phyloP scores from a whole-genome alignment of 441 rosid species.

The Euphorbia schlechtendalii region DNA sequence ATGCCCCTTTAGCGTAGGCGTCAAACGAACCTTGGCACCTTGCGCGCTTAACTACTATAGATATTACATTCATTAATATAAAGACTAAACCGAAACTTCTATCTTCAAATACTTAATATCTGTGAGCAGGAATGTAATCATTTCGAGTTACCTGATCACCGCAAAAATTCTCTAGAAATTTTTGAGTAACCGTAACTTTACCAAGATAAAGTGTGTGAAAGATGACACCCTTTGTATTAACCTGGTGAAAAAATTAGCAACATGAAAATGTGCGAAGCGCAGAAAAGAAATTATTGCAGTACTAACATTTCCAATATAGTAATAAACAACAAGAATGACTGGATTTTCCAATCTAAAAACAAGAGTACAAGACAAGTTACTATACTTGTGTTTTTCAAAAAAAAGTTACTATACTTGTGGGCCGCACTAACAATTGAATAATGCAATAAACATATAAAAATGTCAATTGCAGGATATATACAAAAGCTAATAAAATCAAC shows the following conservation, averaged over 20 bases:
- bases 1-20: no score
- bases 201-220: conserved; percentile 89
- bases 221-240: conserved; percentile 91
- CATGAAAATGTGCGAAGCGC: conserved; percentile 39
- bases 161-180: conserved; percentile 85
- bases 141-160: conserved; percentile 78
- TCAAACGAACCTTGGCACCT: no score
- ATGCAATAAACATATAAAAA: background rate
- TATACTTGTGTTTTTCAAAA: no score
- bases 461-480: background rate
- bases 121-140: background rate
- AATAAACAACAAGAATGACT: background rate
- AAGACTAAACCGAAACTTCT: conserved; percentile 7
- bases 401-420: no score
- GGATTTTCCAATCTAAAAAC: background rate
- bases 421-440: no score
- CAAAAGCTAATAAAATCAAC: background rate
- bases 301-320: background rate
- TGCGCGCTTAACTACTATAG: no score
- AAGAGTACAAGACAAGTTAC: background rate
- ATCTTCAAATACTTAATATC: background rate
- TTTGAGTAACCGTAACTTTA: conserved; percentile 79
- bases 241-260: conserved; percentile 74
- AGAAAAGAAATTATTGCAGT: background rate
- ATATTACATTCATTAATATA: background rate